Conservation (phyloP, 106 monocot species). For the Vanilla planifolia region DNA sequence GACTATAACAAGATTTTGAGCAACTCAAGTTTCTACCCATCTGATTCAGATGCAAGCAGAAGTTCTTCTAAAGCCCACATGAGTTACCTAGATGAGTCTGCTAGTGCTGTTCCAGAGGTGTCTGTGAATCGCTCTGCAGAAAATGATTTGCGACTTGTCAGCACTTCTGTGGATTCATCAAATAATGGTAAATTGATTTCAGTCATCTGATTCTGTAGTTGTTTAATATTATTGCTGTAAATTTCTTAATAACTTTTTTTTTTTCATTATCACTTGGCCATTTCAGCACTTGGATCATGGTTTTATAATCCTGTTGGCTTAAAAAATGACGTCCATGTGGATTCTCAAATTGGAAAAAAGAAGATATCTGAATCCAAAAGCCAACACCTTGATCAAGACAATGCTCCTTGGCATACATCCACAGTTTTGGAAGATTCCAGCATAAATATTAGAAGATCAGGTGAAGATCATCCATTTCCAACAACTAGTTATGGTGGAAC, state of each 20-base stretch:
- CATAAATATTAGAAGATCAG: constrained; percentile 23
- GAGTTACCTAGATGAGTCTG: constrained; percentile 6
- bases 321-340: constrained; percentile 4
- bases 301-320: constrained; percentile 12
- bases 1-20: constrained; percentile 9
- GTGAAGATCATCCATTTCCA: constrained; percentile 24
- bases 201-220: not conserved
- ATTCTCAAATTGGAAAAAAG: constrained; percentile 13
- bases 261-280: constrained; percentile 8
- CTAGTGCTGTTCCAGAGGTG: constrained; percentile 4
- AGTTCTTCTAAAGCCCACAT: constrained; percentile 6
- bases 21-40: constrained; percentile 3
- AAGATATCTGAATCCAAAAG: constrained; percentile 34
- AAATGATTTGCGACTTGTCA: constrained; percentile 12
- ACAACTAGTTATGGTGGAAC: constrained; percentile 28
- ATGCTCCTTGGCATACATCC: constrained; percentile 22
- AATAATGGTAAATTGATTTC: constrained; percentile 16
- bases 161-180: constrained; percentile 7
- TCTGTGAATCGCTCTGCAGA: constrained; percentile 10
- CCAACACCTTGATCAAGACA: constrained; percentile 36
- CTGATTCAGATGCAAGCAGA: constrained; percentile 11
- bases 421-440: constrained; percentile 31
- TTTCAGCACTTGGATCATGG: constrained; percentile 15
- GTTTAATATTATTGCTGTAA: not conserved
- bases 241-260: not conserved